These are phyloP conservation scores for Trichoderma polysporum DNA, from an alignment of 2,329 filamentous ascomycete genomes.

Conservation along the genomic window DNA sequence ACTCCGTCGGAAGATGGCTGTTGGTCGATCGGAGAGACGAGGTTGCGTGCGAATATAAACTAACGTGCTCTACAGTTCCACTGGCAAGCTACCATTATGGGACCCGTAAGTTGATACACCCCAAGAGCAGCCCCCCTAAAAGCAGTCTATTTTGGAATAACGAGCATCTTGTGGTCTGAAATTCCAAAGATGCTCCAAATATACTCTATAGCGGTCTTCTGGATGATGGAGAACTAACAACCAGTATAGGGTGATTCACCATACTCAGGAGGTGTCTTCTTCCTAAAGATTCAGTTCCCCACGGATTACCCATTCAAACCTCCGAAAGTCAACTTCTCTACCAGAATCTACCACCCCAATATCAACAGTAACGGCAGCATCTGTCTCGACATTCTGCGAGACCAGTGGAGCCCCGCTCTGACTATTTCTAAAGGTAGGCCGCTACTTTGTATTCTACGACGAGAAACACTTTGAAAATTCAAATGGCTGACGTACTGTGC, in stretches of 20 bases:
- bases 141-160: background rate
- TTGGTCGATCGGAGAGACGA: background rate
- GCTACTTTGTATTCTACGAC: too few species aligned
- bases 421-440: conserved; percentile 94
- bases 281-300: conserved; percentile 97
- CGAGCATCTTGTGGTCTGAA: background rate
- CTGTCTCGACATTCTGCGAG: conserved; percentile 95
- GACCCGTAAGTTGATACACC: conserved; percentile 69
- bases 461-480: background rate
- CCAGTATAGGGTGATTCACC: conserved; percentile 80
- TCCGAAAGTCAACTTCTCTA: conserved; percentile 99
- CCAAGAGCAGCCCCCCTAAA: background rate
- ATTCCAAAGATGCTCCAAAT: background rate
- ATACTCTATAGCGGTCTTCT: background rate
- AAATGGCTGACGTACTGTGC: conserved; percentile 21
- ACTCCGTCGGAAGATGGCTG: background rate
- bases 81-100: conserved; percentile 99
- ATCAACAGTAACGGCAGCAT: conserved; percentile 99
- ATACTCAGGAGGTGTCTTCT: conserved; percentile 98
- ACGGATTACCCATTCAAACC: conserved; percentile 99
- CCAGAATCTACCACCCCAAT: conserved; percentile 99
- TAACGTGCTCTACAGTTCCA: conserved; percentile 69
- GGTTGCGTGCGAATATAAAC: conserved; percentile 16
- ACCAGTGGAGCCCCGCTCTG: conserved; percentile 98
- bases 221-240: conserved; percentile 31